phyloP scores from a whole-genome alignment of 2,329 filamentous ascomycete species.

The Coccinonectria pachysandricola region DNA sequence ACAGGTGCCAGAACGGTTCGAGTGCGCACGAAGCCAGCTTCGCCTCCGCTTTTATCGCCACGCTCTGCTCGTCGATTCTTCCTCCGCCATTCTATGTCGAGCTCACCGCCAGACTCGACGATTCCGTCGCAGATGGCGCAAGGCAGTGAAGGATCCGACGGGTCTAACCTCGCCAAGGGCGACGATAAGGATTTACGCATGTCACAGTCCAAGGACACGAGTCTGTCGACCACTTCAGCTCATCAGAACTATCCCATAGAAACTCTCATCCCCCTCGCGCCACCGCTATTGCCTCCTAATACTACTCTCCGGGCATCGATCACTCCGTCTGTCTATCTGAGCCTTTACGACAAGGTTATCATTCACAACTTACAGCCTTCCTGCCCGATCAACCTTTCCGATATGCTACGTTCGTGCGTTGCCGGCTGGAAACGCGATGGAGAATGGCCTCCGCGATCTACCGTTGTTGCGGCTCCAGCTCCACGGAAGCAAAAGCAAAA shows the following conservation, averaged over 20 bases:
- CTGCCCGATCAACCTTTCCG: slow-evolving; percentile 76
- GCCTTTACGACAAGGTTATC: slow-evolving; percentile 85
- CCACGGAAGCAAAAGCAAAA: slow-evolving; percentile 31
- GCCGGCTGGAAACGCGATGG: slow-evolving; percentile 87
- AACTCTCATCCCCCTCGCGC: slow-evolving; percentile 60
- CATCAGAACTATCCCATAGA: slow-evolving; percentile 38
- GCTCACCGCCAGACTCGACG: slow-evolving; percentile 25
- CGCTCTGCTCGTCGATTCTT: slow-evolving; percentile 40
- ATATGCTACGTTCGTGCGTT: slow-evolving; percentile 73
- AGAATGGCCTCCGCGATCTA: slow-evolving; percentile 67
- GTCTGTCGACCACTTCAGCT: slow-evolving; percentile 15
- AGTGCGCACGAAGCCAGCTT: slow-evolving; percentile 35
- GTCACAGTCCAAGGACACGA: slow-evolving; percentile 24
- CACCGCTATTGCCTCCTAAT: slow-evolving; percentile 59
- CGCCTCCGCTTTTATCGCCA: slow-evolving; percentile 32
- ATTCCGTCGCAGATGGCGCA: slow-evolving; percentile 12
- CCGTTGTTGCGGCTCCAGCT: slow-evolving; percentile 26
- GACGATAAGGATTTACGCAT: slow-evolving; percentile 22
- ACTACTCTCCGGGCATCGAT: slow-evolving; percentile 75
- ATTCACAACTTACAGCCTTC: slow-evolving; percentile 69
- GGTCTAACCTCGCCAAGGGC: slow-evolving; percentile 32
- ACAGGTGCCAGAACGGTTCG: slow-evolving; percentile 60
- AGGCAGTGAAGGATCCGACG: slow-evolving; percentile 26
- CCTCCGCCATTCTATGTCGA: slow-evolving; percentile 36
- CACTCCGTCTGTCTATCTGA: slow-evolving; percentile 60